Base-by-base conservation (phyloP, 257 asterid species). In the Echium plantagineum region DNA sequence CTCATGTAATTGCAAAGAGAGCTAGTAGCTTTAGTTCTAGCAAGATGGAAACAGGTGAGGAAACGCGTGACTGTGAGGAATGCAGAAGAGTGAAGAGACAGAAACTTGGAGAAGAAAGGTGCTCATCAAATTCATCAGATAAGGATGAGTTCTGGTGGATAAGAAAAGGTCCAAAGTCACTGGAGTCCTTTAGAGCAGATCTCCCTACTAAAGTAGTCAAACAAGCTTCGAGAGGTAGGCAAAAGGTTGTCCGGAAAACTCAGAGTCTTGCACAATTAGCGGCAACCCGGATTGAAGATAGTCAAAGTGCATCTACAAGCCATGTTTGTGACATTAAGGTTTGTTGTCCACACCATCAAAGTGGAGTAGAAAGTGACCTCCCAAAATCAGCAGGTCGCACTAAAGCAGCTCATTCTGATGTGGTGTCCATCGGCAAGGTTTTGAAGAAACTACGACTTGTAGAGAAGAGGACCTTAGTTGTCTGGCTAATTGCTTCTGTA, bases 231-330 rank as follows among this genome's bases (percentile, higher is more conserved):
- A 89, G 91, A 72, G 88, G 89, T 65, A 76, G 99, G 83, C 95
- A 81, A 74, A 93, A 93, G 71, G 69, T 85, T 79, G 97, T 77
- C 56, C 87, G 96, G 42, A 94, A 94, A 81, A 94, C 94, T 53
- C 96, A 83, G 60, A 89, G 94, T 73, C 97, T 94, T 71, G 94
- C 97, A 22, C 99, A 94, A 58, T 76, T 94, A 70, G 96, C 96
- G 63, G 85, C 94, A 71, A 85, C 96, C 55, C 88, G 99, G 70
- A 86, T 94, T 76, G 99, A 89, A 75, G 84, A 96, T 72, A 94
- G 99, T 69, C 97, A 86, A 68, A 97, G 99, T 66, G 96, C 99
- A 67, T 89, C 99, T 35, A 80, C 96, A 1, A 94, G 99, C 72
- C 96, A 94, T 81, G 77, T 79, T 63, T 89, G 99, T 79, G 97